Evolutionary conservation across 2,329 filamentous ascomycete species (phyloP), one percentile per base, ranked within the genome.

Genomic region (Fusarium staphyleae): DNA sequence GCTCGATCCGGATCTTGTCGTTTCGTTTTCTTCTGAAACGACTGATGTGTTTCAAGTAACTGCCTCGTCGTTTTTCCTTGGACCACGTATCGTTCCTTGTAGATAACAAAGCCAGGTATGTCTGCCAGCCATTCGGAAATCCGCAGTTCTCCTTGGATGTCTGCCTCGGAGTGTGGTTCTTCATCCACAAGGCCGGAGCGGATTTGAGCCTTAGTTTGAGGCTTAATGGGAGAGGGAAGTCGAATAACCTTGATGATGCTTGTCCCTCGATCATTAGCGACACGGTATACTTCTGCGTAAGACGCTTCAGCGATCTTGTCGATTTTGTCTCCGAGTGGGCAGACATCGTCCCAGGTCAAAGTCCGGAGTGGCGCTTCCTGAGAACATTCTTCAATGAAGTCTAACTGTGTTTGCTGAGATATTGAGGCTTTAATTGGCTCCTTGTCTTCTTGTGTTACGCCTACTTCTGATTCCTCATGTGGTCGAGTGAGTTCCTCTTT

Each of bases 271-370:
- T 77, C 74, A 65, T 86, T 87, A 39, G 76, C 81, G 59, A 87
- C 78, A 9, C 84, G 82, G 62, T 87, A 88, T 9, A 88, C 84
- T 66, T 88, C 85, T 5, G 85, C 84, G 61, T 83, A 88, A 2
- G 85, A 87, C 5, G 85, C 85, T 67, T 88, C 85, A 9, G 85
- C 85, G 43, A 88, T 87, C 70, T 88, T 88, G 35, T 78, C 76
- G 41, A 87, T 83, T 29, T 71, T 70, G 63, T 82, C 79, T 13
- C 76, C 78, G 0, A 75, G 71, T 0, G 81, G 79, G 41, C 84
- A 84, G 24, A 87, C 75, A 45, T 87, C 83, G 24, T 77, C 70
- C 85, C 85, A 88, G 1, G 76, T 75, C 33, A 86, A 70, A 5
- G 78, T 64, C 3, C 78, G 76, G 13, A 83, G 69, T 7, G 63